Evolutionary conservation across 2,329 filamentous ascomycete species (phyloP).

Genomic region (Epichloe hybrida): DNA sequence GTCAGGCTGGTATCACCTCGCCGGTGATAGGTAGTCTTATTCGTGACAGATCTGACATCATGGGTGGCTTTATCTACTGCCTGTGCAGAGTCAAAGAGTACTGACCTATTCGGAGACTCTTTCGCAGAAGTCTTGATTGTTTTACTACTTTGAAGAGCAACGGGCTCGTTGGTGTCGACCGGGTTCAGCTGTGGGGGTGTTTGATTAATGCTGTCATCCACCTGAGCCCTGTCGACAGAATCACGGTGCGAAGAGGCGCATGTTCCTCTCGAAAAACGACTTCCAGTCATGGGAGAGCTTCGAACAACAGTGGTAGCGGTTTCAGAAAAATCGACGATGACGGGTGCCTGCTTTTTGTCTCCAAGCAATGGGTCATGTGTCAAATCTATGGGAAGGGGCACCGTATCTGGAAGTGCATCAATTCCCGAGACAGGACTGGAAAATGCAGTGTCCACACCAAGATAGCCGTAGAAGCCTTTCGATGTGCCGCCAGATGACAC

Average conservation of each 20-base stretch:
- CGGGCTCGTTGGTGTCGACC: neutral
- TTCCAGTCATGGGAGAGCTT: slow-evolving; percentile 15
- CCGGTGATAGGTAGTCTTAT: neutral
- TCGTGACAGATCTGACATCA: neutral
- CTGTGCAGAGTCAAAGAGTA: neutral
- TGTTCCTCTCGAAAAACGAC: slow-evolving; percentile 3
- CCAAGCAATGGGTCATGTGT: neutral
- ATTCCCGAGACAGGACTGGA: slow-evolving; percentile 15
- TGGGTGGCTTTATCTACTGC: neutral
- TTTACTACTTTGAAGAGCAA: neutral
- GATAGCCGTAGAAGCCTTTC: slow-evolving; percentile 12
- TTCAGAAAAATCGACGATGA: slow-evolving; percentile 20
- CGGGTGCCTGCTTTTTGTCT: neutral
- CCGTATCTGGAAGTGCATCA: slow-evolving; percentile 18
- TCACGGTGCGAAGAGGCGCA: slow-evolving; percentile 2
- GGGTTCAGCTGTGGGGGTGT: neutral
- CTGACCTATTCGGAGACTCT: no score
- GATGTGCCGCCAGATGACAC: slow-evolving; percentile 7
- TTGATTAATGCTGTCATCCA: neutral
- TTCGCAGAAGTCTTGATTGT: neutral
- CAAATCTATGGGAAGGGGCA: slow-evolving; percentile 12
- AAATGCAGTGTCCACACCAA: slow-evolving; percentile 12
- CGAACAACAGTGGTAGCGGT: slow-evolving; percentile 20
- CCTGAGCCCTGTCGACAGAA: neutral
- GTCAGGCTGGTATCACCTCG: neutral